phyloP scores from a whole-genome alignment of 2,329 filamentous ascomycete genomes.

The Pseudogymnoascus sp. region DNA sequence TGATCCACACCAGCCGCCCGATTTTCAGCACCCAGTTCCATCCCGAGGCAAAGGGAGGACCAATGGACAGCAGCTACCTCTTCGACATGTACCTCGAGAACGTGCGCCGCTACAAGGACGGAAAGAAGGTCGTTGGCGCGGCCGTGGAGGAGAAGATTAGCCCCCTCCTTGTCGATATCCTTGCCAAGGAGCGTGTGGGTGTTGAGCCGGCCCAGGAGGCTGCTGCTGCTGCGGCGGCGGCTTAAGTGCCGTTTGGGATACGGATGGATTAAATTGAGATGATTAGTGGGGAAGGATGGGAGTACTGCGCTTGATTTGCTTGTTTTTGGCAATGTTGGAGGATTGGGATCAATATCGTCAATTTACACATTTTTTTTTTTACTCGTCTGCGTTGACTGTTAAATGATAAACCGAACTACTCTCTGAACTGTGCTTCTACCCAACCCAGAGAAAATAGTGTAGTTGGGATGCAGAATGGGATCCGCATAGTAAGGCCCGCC shows the following conservation, averaged over 20 bases:
- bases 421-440: neutral
- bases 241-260: neutral
- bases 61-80: slow-evolving; percentile 89
- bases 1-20: slow-evolving; percentile 91
- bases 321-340: neutral
- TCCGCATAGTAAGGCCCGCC: no score
- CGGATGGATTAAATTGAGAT: neutral
- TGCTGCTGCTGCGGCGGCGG: slow-evolving; percentile 17
- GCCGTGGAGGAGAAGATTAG: slow-evolving; percentile 80
- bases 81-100: slow-evolving; percentile 95
- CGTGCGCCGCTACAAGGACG: slow-evolving; percentile 81
- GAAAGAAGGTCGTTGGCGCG: slow-evolving; percentile 59
- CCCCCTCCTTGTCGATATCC: slow-evolving; percentile 79
- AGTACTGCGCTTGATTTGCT: neutral
- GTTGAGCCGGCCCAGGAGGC: slow-evolving; percentile 40
- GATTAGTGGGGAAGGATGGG: neutral
- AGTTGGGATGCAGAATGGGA: no score
- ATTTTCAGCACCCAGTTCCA: slow-evolving; percentile 99
- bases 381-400: neutral
- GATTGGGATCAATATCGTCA: neutral
- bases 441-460: no score
- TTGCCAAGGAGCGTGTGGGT: slow-evolving; percentile 90
- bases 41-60: slow-evolving; percentile 94
- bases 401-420: neutral
- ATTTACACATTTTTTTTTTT: neutral